phyloP scores from a whole-genome alignment of 108 stramenopile species.

The Skeletonema costatum region DNA sequence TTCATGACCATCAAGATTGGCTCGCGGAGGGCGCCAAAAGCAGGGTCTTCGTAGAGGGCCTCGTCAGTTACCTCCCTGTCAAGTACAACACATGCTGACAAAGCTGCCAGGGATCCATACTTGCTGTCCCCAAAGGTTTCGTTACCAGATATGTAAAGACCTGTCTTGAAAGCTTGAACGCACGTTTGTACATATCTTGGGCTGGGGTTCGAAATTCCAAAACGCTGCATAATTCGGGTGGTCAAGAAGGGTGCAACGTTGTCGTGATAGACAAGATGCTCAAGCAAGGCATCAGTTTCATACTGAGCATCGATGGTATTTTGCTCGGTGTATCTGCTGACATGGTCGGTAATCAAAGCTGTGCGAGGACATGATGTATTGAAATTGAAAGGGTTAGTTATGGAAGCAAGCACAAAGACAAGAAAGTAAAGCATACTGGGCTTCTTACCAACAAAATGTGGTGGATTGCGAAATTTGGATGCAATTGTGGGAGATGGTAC shows the following conservation, averaged over 20 bases:
- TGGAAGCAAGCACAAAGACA: not conserved
- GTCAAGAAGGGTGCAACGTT: conserved; percentile 74
- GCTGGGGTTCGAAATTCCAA: conserved; percentile 64
- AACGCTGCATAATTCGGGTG: conserved; percentile 57
- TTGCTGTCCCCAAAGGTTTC: conserved; percentile 44
- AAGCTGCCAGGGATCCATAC: conserved; percentile 68
- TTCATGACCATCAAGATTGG: conserved; percentile 60
- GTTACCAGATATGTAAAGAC: conserved; percentile 43
- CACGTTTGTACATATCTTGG: conserved; percentile 61
- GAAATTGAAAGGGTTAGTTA: not conserved
- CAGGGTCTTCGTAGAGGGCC: conserved; percentile 59
- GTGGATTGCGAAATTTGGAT: conserved; percentile 63
- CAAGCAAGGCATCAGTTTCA: conserved; percentile 75
- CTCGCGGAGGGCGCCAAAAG: conserved; percentile 62
- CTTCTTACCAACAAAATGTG: conserved; percentile 51
- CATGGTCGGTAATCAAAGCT: not conserved
- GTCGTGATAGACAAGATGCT: conserved; percentile 63
- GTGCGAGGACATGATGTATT: not conserved
- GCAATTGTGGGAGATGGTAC: conserved; percentile 6
- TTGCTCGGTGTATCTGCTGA: conserved; percentile 24
- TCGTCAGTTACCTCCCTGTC: conserved; percentile 55
- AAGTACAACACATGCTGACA: conserved; percentile 57
- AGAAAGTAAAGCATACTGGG: not conserved
- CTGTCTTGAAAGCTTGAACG: conserved; percentile 57
- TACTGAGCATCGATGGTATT: conserved; percentile 58